These are phyloP conservation scores for Botryotinia calthae DNA, from an alignment of 2,329 filamentous ascomycete species.

Conservation along the genomic window DNA sequence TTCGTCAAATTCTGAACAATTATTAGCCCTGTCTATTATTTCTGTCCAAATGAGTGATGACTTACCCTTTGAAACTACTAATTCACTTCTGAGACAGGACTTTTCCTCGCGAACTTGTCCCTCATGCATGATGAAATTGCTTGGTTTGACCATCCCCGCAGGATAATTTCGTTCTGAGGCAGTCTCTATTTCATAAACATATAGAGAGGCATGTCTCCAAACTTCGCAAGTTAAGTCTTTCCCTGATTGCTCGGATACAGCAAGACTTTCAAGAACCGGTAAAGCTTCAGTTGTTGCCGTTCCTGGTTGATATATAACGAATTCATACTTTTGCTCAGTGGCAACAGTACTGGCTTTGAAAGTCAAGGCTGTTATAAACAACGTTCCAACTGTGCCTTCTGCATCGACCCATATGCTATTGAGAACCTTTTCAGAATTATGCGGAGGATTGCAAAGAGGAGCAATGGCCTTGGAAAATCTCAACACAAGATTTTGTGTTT, in stretches of 20 bases:
- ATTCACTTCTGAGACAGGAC: neutral
- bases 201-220: constrained; percentile 10
- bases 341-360: neutral
- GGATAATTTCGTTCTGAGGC: neutral
- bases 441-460: neutral
- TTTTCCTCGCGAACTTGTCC: neutral
- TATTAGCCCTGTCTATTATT: neutral
- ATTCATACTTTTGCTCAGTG: neutral
- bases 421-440: constrained; percentile 1
- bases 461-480: neutral
- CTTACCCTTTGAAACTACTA: neutral
- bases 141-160: neutral
- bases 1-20: neutral
- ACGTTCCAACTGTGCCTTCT: neutral
- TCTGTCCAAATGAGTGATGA: neutral
- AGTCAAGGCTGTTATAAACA: constrained; percentile 11
- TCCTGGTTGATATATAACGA: neutral
- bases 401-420: neutral
- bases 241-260: neutral
- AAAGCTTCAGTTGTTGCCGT: neutral
- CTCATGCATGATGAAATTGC: neutral
- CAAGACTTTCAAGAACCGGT: neutral
- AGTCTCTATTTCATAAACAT: constrained; percentile 2
- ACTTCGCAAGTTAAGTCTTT: neutral
- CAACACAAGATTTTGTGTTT: neutral